A percentile compares a stretch with the other conserved stretches of the same genome.
Evolutionary conservation across 306 rosid genomes (phyloP).

Genomic region (Medicago arabica): DNA sequence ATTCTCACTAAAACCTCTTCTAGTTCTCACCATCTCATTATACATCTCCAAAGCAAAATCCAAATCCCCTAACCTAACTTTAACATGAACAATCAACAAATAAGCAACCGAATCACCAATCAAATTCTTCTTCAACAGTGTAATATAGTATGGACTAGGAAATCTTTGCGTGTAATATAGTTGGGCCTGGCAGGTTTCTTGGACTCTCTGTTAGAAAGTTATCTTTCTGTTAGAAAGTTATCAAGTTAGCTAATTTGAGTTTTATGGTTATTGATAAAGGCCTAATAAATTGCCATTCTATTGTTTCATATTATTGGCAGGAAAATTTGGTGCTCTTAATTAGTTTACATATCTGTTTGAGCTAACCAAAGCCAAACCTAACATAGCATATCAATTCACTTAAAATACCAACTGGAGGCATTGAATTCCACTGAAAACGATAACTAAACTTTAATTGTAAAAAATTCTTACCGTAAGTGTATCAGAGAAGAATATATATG

Average conservation of each 20-base stretch:
- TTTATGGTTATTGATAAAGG: neutral
- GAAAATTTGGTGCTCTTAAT: neutral
- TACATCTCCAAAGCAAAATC: too few species aligned
- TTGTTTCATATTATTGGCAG: neutral
- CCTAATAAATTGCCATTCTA: too few species aligned
- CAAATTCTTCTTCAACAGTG: too few species aligned
- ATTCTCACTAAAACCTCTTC: conserved; percentile 70
- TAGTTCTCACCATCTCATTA: conserved; percentile 47
- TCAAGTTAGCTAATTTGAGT: neutral
- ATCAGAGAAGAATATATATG: neutral
- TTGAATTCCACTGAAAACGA: conserved; percentile 1
- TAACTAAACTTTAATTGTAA: neutral
- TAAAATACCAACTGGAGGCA: conserved; percentile 11
- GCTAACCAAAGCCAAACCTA: neutral
- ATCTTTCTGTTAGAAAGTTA: neutral
- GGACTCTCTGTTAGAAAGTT: neutral
- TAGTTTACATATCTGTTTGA: conserved; percentile 3
- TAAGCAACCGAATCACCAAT: too few species aligned
- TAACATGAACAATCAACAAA: too few species aligned
- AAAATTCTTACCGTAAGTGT: neutral
- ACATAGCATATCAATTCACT: neutral
- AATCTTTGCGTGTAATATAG: neutral
- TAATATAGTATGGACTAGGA: neutral
- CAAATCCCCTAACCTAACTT: too few species aligned
- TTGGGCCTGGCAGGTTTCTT: neutral